Percentiles rank a stretch among this genome's conserved stretches.
phyloP scores from a whole-genome alignment of 73 alveolate genomes.

The Breviolum minutum region DNA sequence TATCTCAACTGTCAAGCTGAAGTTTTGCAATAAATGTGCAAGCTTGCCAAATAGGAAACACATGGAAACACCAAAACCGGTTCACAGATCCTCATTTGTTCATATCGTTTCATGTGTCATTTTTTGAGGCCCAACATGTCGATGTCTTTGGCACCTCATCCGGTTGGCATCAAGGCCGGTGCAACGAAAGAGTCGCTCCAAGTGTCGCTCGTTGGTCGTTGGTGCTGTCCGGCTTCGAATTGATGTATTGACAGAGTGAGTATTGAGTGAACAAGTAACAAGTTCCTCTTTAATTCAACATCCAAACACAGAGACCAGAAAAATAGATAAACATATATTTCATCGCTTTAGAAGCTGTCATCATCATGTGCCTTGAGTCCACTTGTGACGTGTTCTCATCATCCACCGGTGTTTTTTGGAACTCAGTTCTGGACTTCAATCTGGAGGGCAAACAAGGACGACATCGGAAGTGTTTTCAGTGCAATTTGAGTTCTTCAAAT shows the following conservation, averaged over 20 bases:
- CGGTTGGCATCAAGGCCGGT: constrained; percentile 70
- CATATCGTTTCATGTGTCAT: too few relatives aligned
- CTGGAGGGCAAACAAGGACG: constrained; percentile 92
- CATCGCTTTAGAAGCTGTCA: too few relatives aligned
- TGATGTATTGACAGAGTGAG: too few relatives aligned
- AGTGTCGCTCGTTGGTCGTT: background rate
- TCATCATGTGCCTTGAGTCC: too few relatives aligned
- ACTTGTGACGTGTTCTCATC: background rate
- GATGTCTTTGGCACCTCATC: constrained; percentile 86
- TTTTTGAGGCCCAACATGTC: constrained; percentile 20
- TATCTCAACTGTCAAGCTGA: too few relatives aligned
- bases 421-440: constrained; percentile 83
- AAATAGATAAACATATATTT: too few relatives aligned
- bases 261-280: background rate
- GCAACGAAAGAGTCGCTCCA: background rate
- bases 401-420: background rate
- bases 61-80: too few relatives aligned
- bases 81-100: too few relatives aligned
- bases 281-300: too few relatives aligned
- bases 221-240: too few relatives aligned
- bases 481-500: background rate
- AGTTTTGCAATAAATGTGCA: too few relatives aligned
- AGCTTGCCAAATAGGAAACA: too few relatives aligned
- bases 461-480: background rate
- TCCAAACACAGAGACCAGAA: background rate